Evolutionary conservation across 1,139 yeast genomes (phyloP), one percentile per base, ranked within the genome.

Genomic region (Zygosaccharomyces sapae): DNA sequence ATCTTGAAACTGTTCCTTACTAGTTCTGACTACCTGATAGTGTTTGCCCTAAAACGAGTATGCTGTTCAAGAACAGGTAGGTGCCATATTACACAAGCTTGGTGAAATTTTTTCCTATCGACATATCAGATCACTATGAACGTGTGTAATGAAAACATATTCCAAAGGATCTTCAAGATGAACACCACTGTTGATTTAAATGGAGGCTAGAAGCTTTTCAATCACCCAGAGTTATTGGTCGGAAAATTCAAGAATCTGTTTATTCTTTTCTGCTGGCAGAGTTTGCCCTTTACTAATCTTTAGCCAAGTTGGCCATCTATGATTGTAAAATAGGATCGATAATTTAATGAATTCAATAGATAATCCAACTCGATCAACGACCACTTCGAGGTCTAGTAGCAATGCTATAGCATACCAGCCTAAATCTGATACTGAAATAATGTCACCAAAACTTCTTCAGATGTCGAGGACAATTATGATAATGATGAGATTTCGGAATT

Each of bases 381-480:
- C 30, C 30, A 27, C 8, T 27, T 4, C 30, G 2, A 27, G n/a
- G 30, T 27, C 10, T n/a, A 24, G 5, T 24, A 30, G 18, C 12
- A 24, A 12, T 22, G 40, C n/a, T 27, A 12, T 24, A 2, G 12
- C 18, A 24, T 10, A 27, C 8, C 10, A n/a, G 8, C 16, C 18
- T 9, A 37, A 37, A 12, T 22, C 30, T 22, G 33, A 24, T 4
- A 12, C 10, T 4, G 12, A 12, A 9, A 3, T 27, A 27, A 27
- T 9, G 6, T 8, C 2, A 10, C 30, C 8, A n/a, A 37, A n/a
- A n/a, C 31, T 22, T 19, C 10, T 37, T 37, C 40, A 6, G 52
- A 40, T 8, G 47, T 40, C 8, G 54, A 50, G n/a, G 54, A 53
- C 3, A 48, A 51, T 8, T 51, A 47, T 31, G 35, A 34, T 13